Evolutionary conservation across 2,329 filamentous ascomycete genomes (phyloP), one percentile per base, ranked within the genome.

Genomic region (Epichloe gansuensis): DNA sequence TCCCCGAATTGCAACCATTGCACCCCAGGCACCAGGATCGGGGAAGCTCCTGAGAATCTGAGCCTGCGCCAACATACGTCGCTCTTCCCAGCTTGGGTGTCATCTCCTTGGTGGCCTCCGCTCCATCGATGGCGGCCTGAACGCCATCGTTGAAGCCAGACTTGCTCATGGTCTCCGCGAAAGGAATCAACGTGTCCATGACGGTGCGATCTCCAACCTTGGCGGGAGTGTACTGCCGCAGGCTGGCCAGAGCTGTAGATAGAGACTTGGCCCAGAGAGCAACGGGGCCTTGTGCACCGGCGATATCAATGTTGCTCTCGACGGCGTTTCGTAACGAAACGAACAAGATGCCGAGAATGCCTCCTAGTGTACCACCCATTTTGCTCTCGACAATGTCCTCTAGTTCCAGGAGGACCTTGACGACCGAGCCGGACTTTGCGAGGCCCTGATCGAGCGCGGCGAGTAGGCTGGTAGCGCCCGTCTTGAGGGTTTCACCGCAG

Each of bases 1-100:
- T 1, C 71, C 74, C 56, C 67, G 65, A 44, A 77, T 71, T 2
- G 69, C 75, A 15, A 78, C 75, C 75, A 81, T 81, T 25, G 84
- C 75, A n/a, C 82, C 84, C 72, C 83, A 82, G 4, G 84, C 84
- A 34, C 84, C 83, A 0, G 84, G 84, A 63, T 88, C 84, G 3
- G 84, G 85, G 81, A 52, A 77, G 56, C 45, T 73, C 74, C 50
- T 67, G 67, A 51, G 71, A 73, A 54, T 76, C 77, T 3, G 71
- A 71, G 44, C 75, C 76, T 1, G 73, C 75, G 5, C 77, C 82
- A 3, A 87, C 78, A 59, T 88, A 88, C 0, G 84, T 84, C 11
- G 83, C 83, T 50, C 84, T 71, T 2, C 84, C 84, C 31, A 88
- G 69, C 59, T 72, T 80, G 7, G 84, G 81, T 65, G 74, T 78